A percentile compares a stretch with the other conserved stretches of the same genome.
Evolutionary conservation across 305 asterid genomes (phyloP).

Genomic region (Fraxinus floribunda): DNA sequence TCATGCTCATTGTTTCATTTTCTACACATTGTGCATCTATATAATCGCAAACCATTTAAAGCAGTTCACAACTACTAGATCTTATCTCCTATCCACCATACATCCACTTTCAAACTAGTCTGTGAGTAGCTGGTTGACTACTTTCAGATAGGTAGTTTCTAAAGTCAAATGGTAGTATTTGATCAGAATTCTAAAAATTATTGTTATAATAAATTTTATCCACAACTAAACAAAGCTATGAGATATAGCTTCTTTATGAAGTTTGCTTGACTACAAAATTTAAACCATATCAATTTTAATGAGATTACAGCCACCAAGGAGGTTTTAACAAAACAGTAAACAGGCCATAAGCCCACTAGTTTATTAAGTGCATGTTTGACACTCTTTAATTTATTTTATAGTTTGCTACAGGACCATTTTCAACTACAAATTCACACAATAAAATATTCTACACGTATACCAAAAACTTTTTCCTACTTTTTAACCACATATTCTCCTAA

Average conservation of each 20-base stretch:
- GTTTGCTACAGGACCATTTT: background rate
- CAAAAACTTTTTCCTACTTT: too few species aligned
- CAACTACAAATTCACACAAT: background rate
- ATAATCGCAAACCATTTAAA: background rate
- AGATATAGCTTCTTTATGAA: background rate
- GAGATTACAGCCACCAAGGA: background rate
- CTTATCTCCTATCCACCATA: background rate
- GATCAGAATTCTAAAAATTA: background rate
- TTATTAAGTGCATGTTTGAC: background rate
- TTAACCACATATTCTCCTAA: background rate
- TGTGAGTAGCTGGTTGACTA: background rate
- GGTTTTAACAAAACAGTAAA: background rate
- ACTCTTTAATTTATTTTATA: background rate
- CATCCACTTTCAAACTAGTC: background rate
- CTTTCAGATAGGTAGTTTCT: background rate
- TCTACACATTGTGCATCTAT: background rate
- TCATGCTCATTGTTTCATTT: background rate
- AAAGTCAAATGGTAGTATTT: background rate
- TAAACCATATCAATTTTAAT: background rate
- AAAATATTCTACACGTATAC: background rate
- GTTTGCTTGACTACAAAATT: background rate
- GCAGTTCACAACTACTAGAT: background rate
- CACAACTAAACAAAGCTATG: background rate
- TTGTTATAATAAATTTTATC: background rate
- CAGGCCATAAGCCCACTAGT: background rate